Conservation (phyloP, 352 stramenopile genomes). For the Phytophthora capsici region DNA sequence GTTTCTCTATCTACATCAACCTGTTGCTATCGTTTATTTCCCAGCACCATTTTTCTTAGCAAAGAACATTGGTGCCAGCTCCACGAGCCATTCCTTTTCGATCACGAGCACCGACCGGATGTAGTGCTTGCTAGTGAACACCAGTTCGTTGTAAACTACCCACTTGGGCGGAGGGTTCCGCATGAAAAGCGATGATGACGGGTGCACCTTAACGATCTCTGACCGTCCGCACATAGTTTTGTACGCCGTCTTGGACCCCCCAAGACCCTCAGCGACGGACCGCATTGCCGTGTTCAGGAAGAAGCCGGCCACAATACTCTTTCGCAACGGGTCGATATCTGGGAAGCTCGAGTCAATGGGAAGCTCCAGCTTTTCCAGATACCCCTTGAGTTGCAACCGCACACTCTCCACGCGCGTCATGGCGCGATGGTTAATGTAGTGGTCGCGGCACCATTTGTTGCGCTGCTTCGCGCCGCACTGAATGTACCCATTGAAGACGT, state of each 20-base stretch:
- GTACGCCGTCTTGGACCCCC: conserved; percentile 81
- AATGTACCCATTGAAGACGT: conserved; percentile 81
- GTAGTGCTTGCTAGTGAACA: conserved; percentile 93
- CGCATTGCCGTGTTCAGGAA: conserved; percentile 91
- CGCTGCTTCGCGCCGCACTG: conserved; percentile 80
- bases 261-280: conserved; percentile 71
- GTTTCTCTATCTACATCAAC: neutral
- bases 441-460: conserved; percentile 87
- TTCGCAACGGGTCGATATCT: conserved; percentile 84
- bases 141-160: conserved; percentile 91
- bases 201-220: conserved; percentile 89
- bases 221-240: conserved; percentile 87
- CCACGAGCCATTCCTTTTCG: conserved; percentile 90
- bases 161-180: conserved; percentile 87
- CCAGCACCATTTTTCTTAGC: conserved; percentile 50
- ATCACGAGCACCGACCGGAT: conserved; percentile 89
- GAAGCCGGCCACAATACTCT: conserved; percentile 89
- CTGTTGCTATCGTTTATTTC: conserved; percentile 20
- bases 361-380: conserved; percentile 76
- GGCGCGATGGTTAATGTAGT: conserved; percentile 86
- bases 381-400: conserved; percentile 68
- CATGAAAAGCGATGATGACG: conserved; percentile 90
- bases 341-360: conserved; percentile 73
- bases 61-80: conserved; percentile 87
- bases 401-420: conserved; percentile 90